A percentile compares a stretch with the other conserved stretches of the same genome.
phyloP scores from a whole-genome alignment of 2,329 filamentous ascomycete species.

The Ambrosiella xylebori region DNA sequence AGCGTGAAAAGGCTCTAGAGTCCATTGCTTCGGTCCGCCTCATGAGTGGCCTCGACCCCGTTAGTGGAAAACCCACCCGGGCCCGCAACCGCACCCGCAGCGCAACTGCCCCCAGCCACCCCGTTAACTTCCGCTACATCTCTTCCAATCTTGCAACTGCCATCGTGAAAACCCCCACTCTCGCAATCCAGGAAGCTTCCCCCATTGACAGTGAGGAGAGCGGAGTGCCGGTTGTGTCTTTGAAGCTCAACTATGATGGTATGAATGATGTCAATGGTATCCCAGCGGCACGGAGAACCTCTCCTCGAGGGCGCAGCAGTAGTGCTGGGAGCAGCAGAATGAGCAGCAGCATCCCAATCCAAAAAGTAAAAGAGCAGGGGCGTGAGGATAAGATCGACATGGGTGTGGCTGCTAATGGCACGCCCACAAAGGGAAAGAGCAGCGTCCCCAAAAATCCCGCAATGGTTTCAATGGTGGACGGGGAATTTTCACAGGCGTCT shows the following conservation, averaged over 20 bases:
- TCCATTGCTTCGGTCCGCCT: slow-evolving; percentile 1
- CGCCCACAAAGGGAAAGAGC: background rate
- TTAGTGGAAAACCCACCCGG: background rate
- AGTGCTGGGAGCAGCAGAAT: background rate
- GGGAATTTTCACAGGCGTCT: background rate
- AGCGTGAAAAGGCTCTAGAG: background rate
- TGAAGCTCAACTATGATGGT: background rate
- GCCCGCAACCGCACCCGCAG: slow-evolving; percentile 1
- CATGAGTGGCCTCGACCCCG: background rate
- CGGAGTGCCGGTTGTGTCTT: background rate
- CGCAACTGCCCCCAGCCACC: slow-evolving; percentile 1
- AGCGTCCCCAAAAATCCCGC: background rate
- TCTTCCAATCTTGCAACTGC: background rate
- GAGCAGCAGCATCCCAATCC: background rate
- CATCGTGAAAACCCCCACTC: background rate
- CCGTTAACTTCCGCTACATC: background rate
- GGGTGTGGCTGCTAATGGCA: background rate
- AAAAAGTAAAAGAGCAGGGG: background rate
- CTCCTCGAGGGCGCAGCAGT: background rate
- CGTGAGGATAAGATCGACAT: background rate
- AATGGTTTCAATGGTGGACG: background rate
- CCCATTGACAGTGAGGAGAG: background rate
- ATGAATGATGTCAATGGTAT: background rate
- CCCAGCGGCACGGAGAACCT: background rate
- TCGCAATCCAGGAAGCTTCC: slow-evolving; percentile 2